Evolutionary conservation across 352 stramenopile species (phyloP), one percentile per base, ranked within the genome.

Genomic region (Globisporangium apiculatum): DNA sequence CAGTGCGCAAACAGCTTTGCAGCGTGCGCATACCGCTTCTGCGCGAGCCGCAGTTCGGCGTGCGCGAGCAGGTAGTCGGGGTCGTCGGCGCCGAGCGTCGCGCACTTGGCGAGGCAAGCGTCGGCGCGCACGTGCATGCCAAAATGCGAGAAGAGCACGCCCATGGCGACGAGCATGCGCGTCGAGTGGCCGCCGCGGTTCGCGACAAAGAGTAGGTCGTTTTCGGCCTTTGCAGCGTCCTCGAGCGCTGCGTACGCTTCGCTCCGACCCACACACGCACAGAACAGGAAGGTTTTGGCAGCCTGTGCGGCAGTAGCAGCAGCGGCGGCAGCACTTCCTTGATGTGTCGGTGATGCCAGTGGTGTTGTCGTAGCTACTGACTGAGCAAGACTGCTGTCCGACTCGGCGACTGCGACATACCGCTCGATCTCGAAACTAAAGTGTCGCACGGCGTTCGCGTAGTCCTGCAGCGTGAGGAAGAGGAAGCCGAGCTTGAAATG

Each of bases 401-500:
- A 18, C 11, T 24, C 46, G 1, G 48, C 0, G 12, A 55, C 56
- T 1, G 55, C 36, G 35, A 65, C 17, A 15, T 63, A 56, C 15
- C 58, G 63, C 18, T 76, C 71, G 36, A 83, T 83, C 55, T 80
- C 71, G 18, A 64, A 49, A 6, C 60, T 69, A 49, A 83, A 80
- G 48, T 80, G 69, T 1, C 56, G 71, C 12, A 71, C 58, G 0
- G 72, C 75, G 12, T 50, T 62, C 1, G 46, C 53, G 38, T 60
- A 60, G 55, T 85, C 69, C 15, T 76, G 55, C 4, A 70, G 48
- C 6, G 60, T 50, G 17, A 82, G 65, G 24, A 68, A 82, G 10
- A 85, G 60, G 40, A 67, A 82, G 1, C 70, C 75, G 35, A 85
- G 64, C 59, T 85, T 85, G 60, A 85, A 85, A 61, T 82, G 72